Base-by-base conservation (phyloP, 345 rosid genomes). In the Syzygium oleosum region DNA sequence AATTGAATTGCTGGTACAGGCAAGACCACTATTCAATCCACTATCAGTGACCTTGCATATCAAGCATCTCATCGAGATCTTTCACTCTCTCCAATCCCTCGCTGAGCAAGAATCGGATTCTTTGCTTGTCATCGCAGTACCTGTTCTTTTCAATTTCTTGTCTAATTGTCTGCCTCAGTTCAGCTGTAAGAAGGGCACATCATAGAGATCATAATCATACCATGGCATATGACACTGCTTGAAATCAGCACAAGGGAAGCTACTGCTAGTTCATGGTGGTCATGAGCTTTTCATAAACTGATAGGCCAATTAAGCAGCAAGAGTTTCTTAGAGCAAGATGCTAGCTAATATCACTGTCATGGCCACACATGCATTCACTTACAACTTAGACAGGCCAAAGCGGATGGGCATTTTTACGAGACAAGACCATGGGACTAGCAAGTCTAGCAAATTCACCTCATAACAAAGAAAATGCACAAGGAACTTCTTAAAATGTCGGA, bases 51-150 rank as follows among this genome's bases (percentile, higher is more conserved):
- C 98, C 98, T 90, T 97, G 98, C 97, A 97, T 94, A 84, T 92
- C 97, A 51, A 97, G 95, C 95, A 94, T 95, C 94, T 97, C 98
- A 85, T 95, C 94, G 29, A 95, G 92, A 85, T 92, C 84, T 92
- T 94, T 94, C 85, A 96, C 49, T 89, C 97, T 94, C 92, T 96
- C 96, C 77, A 93, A 84, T 58, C 98, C 99, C 90, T 96, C 97
- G 86, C 98, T 95, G 29, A 96, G 90, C 89, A 96, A 90, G 91
- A 91, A 95, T 17, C 96, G 93, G 68, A 95, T 91, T 93, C 91
- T 95, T 58, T 94, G 98, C 88, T 90, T 95, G 92, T 95, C 98
- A 0, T 88, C 87, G 84, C 98, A 97, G 85, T 90, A 91, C 56
- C 94, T 88, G 88, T 95, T 94, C 86, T 87, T 93, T 90, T 96